A percentile compares a stretch with the other conserved stretches of the same genome.
Conservation (phyloP, 202 grass and related monocot species). For the Zoysia matrella region DNA sequence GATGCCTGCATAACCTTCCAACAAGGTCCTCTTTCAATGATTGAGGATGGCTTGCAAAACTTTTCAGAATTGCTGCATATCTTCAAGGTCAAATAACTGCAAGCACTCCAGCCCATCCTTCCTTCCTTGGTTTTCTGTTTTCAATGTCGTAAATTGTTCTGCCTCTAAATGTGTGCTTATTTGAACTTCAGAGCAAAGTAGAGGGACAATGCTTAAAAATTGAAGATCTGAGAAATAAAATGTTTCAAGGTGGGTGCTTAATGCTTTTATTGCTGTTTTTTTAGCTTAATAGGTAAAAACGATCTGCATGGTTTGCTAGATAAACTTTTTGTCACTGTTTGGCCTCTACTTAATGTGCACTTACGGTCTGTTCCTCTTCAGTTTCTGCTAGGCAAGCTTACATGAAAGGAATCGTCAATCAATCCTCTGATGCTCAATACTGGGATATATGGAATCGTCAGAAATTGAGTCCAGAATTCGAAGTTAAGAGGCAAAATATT, state of each 20-base stretch:
- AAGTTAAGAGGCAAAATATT: constrained; percentile 92
- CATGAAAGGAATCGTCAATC: constrained; percentile 88
- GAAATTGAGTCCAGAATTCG: constrained; percentile 90
- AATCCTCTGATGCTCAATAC: constrained; percentile 88
- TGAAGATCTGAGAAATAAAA: constrained; percentile 84
- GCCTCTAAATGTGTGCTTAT: constrained; percentile 35
- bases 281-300: constrained; percentile 15
- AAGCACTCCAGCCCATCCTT: constrained; percentile 10
- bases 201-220: constrained; percentile 70
- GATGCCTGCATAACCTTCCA: constrained; percentile 82
- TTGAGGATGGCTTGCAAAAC: constrained; percentile 73
- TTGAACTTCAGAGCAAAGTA: constrained; percentile 69
- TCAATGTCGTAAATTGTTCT: not conserved
- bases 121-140: not conserved
- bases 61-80: constrained; percentile 62
- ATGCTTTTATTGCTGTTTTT: constrained; percentile 15
- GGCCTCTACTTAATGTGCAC: not conserved
- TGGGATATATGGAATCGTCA: constrained; percentile 97
- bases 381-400: constrained; percentile 91
- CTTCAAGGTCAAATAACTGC: constrained; percentile 67
- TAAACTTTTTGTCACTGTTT: constrained; percentile 2
- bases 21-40: constrained; percentile 59
- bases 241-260: constrained; percentile 77
- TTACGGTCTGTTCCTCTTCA: constrained; percentile 47
- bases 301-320: constrained; percentile 4